A percentile compares a stretch with the other conserved stretches of the same genome.
phyloP scores from a whole-genome alignment of 2,329 filamentous ascomycete species.

The Diaporthe citrichinensis region DNA sequence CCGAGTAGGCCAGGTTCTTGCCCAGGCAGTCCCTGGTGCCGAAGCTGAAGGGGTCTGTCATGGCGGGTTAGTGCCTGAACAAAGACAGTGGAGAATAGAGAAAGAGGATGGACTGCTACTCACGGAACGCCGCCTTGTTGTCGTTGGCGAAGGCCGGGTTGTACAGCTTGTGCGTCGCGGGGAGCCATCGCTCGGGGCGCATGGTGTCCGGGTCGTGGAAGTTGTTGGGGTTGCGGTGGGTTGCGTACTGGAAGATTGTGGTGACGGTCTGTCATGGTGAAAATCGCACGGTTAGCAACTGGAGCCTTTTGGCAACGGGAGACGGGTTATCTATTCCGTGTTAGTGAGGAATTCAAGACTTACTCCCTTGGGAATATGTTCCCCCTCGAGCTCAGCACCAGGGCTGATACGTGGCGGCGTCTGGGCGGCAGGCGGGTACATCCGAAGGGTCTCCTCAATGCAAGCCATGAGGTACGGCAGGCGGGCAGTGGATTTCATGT shows the following conservation, averaged over 20 bases:
- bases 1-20: slow-evolving; percentile 51
- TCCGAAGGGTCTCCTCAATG: slow-evolving; percentile 85
- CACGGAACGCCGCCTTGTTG: slow-evolving; percentile 39
- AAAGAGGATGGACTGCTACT: not conserved
- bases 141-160: slow-evolving; percentile 38
- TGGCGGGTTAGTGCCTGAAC: not conserved
- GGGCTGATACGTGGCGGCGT: slow-evolving; percentile 21
- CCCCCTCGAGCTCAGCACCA: slow-evolving; percentile 22
- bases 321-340: not conserved
- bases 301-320: not conserved
- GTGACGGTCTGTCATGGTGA: not conserved
- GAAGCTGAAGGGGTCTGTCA: slow-evolving; percentile 41
- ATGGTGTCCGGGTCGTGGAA: slow-evolving; percentile 39
- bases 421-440: slow-evolving; percentile 36
- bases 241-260: slow-evolving; percentile 37
- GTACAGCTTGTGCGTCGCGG: slow-evolving; percentile 39
- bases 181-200: slow-evolving; percentile 43
- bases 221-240: slow-evolving; percentile 38
- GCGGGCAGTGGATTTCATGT: slow-evolving; percentile 33
- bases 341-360: not conserved
- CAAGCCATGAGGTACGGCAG: slow-evolving; percentile 82
- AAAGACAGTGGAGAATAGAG: no score
- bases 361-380: slow-evolving; percentile 36
- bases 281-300: not conserved
- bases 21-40: slow-evolving; percentile 44